Evolutionary conservation across 2,329 filamentous ascomycete genomes (phyloP).

Genomic region (Apiospora sp.): DNA sequence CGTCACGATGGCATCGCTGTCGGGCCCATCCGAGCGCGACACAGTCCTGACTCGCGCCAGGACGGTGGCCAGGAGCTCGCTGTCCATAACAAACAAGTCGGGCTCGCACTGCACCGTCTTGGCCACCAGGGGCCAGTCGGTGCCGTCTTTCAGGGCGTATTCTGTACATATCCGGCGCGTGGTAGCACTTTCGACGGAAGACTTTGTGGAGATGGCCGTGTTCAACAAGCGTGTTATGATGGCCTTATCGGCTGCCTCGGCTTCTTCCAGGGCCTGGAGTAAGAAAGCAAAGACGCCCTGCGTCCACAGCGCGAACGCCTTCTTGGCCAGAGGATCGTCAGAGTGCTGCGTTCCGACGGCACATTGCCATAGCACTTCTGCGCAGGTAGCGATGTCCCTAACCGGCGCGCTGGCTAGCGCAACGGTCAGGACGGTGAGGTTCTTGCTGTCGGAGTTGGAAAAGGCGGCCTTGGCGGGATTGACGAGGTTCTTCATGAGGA

Average conservation of each 20-base stretch:
- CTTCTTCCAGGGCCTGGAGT: constrained; percentile 34
- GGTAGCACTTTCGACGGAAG: constrained; percentile 43
- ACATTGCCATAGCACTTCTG: constrained; percentile 51
- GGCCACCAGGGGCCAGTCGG: constrained; percentile 51
- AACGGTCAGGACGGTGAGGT: constrained; percentile 50
- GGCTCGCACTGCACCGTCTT: constrained; percentile 54
- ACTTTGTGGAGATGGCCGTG: constrained; percentile 43
- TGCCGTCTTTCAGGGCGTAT: constrained; percentile 36
- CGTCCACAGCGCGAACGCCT: constrained; percentile 40
- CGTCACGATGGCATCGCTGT: constrained; percentile 40
- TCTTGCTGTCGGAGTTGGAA: constrained; percentile 46
- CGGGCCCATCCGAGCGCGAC: constrained; percentile 32
- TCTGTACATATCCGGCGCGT: constrained; percentile 43
- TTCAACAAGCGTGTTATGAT: constrained; percentile 43
- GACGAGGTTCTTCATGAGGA: constrained; percentile 60
- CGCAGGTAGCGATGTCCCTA: constrained; percentile 46
- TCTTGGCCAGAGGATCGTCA: constrained; percentile 40
- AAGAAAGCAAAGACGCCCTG: constrained; percentile 37
- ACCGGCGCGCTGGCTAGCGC: constrained; percentile 49
- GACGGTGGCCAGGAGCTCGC: constrained; percentile 41
- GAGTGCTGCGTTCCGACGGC: constrained; percentile 38
- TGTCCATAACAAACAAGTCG: constrained; percentile 51
- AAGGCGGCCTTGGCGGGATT: constrained; percentile 59
- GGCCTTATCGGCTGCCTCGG: constrained; percentile 32
- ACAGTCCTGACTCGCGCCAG: constrained; percentile 42